Conservation (phyloP, 208 protist genomes). For the Leishmania martiniquensis region DNA sequence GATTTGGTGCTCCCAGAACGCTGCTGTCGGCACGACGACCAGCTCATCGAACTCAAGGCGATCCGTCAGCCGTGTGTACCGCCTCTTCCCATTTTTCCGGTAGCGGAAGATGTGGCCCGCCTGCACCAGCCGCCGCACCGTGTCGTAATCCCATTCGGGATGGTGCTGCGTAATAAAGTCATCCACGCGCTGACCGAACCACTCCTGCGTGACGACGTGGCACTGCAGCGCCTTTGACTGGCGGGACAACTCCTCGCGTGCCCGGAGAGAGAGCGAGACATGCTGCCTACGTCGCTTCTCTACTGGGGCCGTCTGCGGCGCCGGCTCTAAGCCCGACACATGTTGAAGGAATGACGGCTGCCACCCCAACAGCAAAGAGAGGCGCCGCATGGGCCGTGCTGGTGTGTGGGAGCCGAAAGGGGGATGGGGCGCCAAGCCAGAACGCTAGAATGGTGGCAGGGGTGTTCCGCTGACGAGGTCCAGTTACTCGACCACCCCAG, state of each 20-base stretch:
- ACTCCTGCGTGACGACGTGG: constrained; percentile 89
- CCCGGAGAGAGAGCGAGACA: constrained; percentile 69
- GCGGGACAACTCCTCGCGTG: constrained; percentile 61
- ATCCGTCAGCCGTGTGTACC: constrained; percentile 85
- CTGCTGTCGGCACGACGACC: constrained; percentile 76
- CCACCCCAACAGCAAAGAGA: constrained; percentile 28
- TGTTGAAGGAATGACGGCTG: constrained; percentile 51
- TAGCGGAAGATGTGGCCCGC: constrained; percentile 91
- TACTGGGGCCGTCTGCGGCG: constrained; percentile 22
- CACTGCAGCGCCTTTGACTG: constrained; percentile 69
- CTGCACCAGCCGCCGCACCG: constrained; percentile 81
- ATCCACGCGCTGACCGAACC: constrained; percentile 89
- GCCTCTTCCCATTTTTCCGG: constrained; percentile 87
- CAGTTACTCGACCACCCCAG: background rate
- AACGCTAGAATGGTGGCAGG: background rate
- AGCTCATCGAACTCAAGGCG: constrained; percentile 91
- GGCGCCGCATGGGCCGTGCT: constrained; percentile 15
- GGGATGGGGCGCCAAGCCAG: background rate
- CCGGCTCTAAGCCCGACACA: constrained; percentile 34
- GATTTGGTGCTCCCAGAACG: constrained; percentile 66
- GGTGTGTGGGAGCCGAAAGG: background rate
- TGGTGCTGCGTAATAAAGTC: constrained; percentile 84
- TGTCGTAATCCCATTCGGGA: constrained; percentile 87
- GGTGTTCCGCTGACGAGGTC: background rate
- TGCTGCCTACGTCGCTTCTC: constrained; percentile 62